Base-by-base conservation (phyloP, 768 basidiomycete genomes). In the Chalciporus piperatus region DNA sequence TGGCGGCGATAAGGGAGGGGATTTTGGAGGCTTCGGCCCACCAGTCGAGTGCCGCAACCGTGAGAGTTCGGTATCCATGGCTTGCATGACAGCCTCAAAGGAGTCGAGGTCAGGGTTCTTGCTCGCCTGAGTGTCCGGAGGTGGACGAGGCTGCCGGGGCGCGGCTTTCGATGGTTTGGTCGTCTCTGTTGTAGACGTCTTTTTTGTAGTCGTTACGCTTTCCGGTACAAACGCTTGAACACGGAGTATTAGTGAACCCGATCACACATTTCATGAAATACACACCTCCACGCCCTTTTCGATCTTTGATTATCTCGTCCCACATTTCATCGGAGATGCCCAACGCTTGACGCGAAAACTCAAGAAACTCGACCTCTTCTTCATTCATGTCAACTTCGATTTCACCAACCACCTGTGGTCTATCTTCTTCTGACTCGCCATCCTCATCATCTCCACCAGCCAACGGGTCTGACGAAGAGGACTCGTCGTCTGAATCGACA, bases 51-150 rank as follows among this genome's bases (percentile, higher is more conserved):
- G 62, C 25, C 72, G 76, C 41, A 72, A 66, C 14, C 75, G 80
- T 17, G 74, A 75, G 27, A 99, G 75, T 59, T 97, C 90, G 16
- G 74, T 80, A 59, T 99, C 97, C 86, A 98, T 91, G 3, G 93
- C 93, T 63, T 82, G 80, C 97, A 98, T 98, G 28, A 98, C 91
- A 1, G 88, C 82, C 64, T 99, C 97, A 56, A 99, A 98, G 0
- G 93, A 94, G 66, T 95, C 81, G 19, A 98, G 76, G 42, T 85
- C 82, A 4, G 84, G 80, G 66, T 93, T 89, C 7, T 70, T 66
- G 47, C 72, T 74, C 12, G 74, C 74, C 17, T 70, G 71, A 14
- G 73, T 68, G 3, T 70, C 73, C 28, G 71, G 56, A n/a, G 54
- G 58, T 16, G 58, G 47, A 13, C 60, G 53, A 38, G 42, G 17